Base-by-base conservation (phyloP, 306 rosid genomes). In the Cotoneaster glaucophyllus region DNA sequence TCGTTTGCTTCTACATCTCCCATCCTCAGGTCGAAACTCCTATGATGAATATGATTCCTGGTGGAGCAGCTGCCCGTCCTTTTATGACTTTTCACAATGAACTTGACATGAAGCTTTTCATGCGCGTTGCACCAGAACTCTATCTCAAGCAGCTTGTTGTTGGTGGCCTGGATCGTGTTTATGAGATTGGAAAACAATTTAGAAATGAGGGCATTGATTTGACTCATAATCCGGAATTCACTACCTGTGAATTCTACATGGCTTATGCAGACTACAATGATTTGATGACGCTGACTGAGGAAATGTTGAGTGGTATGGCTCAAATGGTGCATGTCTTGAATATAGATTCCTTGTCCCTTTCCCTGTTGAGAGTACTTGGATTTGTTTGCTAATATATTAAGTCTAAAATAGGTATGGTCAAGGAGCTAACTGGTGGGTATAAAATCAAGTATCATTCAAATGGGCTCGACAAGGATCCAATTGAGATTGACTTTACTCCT, bases 151-250 rank as follows among this genome's bases (percentile, higher is more conserved):
- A 95, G 85, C 84, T 95, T 70, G 90, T 95, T 82, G 97, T 92
- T 80, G 99, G 98, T 79, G 99, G 96, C 70, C 84, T 95, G 71
- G 96, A 90, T 28, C 98, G 98, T 81, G 98, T 95, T 63, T 95
- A 95, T 92, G 99, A 95, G 91, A 95, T 95, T 28, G 99, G 99
- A 41, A 92, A 95, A 81, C 99, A 90, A 70, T 92, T 95, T 77
- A 95, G 99, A 83, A 92, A 95, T 22, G 97, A 94, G 92, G 97
- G 99, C 45, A 92, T 95, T 28, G 99, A 95, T 89, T 90, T 95
- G 86, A 95, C 97, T 0, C 99, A 95, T 70, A 92, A 92, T 80
- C 97, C 97, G 5, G 99, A 95, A 82, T 95, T 90, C 83, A 95
- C 99, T 45, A 90, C 97, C 41, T 95, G 99, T 52, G 99, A 95